Base-by-base conservation (phyloP, 192 early-diverging fungal genomes). In the Spizellomyces punctatus region DNA sequence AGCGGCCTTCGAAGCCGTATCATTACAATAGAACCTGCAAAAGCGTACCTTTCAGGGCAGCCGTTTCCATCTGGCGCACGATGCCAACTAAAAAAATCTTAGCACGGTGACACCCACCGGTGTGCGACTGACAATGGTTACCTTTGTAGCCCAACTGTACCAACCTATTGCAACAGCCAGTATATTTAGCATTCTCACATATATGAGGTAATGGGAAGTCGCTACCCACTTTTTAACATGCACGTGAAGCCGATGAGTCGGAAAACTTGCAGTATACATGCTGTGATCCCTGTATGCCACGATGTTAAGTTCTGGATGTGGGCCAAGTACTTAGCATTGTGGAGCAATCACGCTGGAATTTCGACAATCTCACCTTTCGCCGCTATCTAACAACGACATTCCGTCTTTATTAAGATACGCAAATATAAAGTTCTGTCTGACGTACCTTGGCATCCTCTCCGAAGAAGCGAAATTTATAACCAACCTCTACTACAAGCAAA, bases 391-490 rank as follows among this genome's bases (percentile, higher is more conserved):
- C 27, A 36, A 36, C 3, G 27, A 36, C 27, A 36, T 36, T 36
- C 3, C 27, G 27, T 36, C 27, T 36, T 36, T 36, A 36, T 36
- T 36, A 36, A 2, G 27, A 36, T 36, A 36, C 27, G 27, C 27
- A 36, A 36, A 36, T 36, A 36, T 36, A 36, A 36, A 36, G 27
- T 36, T 36, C 27, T 36, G 27, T 36, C 27, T 22, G 16, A 52
- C 10, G 58, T 83, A 87, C 86, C 85, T 85, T 82, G 4, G 95
- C 94, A 77, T 96, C 95, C 36, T 93, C 88, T 47, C 86, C 93
- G 85, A 97, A 97, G 64, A 97, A 95, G 10, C 92, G 82, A 78
- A 82, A 97, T 79, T 94, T 94, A 85, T 97, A 95, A n/a, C 95
- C 95, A 10, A 97, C 95, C 74, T 97, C 95, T 5, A 97, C 88